Base-by-base conservation (phyloP, 2,329 filamentous ascomycete species). In the Fusarium annulatum region DNA sequence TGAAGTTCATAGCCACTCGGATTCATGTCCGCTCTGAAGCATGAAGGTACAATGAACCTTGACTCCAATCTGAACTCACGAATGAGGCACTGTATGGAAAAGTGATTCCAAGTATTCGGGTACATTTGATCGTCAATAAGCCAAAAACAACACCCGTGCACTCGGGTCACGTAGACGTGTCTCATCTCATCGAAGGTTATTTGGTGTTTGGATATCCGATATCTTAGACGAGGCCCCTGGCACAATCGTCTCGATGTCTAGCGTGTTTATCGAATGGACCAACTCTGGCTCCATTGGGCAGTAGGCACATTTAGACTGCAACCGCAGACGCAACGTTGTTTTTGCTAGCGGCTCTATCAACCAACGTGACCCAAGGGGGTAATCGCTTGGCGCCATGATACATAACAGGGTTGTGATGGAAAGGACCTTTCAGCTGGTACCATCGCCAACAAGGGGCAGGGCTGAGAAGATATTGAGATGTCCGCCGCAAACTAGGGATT, bases 291-390 rank as follows among this genome's bases (percentile, higher is more conserved):
- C 69, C 51, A 72, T 69, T 59, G 45, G 53, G 51, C 53, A 59
- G 48, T 34, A 30, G 41, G 38, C 41, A 38, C 36, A 39, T 46
- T 53, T 45, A 65, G 42, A 70, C 52, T 70, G 59, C 33, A 73
- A 63, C 61, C 61, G 70, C 56, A 67, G 71, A 67, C 61, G 71
- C 63, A 71, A 73, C 67, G 67, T 71, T 71, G 67, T 71, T 61
- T 67, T 60, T 53, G 67, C 67, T 74, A 68, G 71, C 71, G 71
- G 67, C 71, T 65, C 52, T 71, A 30, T 26, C 45, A 51, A 52
- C 51, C 43, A 66, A 46, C 52, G 57, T 61, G 63, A 48, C 46
- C 53, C 36, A 39, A 71, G 63, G 38, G 65, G 48, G 59, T 43
- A 74, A 53, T 60, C 42, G 38, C 61, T 60, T 64, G 33, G 55